Percentiles rank a stretch among this genome's conserved stretches.
Conservation (phyloP, 2,329 filamentous ascomycete genomes). For the Colletotrichum incanum region DNA sequence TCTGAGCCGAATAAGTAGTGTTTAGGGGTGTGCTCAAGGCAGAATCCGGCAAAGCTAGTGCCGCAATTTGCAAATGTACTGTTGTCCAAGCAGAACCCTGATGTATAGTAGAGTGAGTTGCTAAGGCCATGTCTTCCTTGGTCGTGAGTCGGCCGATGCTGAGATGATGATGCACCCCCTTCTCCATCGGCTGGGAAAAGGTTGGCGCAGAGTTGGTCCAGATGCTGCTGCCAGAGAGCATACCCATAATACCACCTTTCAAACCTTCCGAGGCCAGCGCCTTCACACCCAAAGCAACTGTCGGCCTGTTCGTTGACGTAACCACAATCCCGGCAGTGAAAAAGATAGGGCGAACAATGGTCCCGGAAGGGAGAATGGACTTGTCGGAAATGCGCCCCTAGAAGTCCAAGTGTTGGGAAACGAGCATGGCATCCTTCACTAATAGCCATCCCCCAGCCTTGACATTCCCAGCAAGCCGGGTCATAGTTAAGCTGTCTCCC, state of each 20-base stretch:
- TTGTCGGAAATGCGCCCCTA: background rate
- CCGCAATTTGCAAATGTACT: background rate
- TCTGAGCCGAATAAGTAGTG: background rate
- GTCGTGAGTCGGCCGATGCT: background rate
- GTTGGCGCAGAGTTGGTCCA: background rate
- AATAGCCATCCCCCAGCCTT: background rate
- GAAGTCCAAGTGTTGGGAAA: background rate
- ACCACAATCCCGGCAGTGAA: background rate
- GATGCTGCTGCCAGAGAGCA: background rate
- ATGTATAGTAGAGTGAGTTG: background rate
- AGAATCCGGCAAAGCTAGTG: background rate
- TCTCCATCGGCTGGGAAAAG: background rate
- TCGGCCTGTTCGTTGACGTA: background rate
- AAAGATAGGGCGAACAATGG: background rate
- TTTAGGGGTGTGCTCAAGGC: no score
- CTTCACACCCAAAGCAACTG: background rate
- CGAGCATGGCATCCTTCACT: background rate
- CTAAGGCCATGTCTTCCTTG: background rate
- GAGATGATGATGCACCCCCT: background rate
- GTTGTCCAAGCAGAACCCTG: background rate
- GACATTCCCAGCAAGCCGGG: background rate
- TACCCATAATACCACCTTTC: background rate
- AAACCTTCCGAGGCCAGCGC: background rate
- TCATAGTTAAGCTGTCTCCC: background rate
- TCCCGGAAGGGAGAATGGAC: background rate